These are phyloP conservation scores for Eutypella sp. DNA, from an alignment of 2,329 filamentous ascomycete species.

Conservation along the genomic window DNA sequence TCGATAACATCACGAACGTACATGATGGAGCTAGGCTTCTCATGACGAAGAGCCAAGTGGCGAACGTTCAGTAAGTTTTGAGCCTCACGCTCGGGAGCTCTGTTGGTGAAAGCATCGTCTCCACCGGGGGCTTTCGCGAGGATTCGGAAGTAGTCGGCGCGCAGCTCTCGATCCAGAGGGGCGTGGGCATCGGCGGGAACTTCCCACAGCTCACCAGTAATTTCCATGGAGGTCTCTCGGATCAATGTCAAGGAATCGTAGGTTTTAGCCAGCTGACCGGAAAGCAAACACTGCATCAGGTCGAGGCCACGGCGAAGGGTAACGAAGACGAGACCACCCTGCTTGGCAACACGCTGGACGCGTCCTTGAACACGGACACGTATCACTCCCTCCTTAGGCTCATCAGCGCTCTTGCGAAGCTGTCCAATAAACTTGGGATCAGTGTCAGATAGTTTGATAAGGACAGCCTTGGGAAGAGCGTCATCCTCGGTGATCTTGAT, in stretches of 20 bases:
- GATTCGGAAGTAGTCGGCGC: constrained; percentile 84
- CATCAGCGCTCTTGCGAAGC: not conserved
- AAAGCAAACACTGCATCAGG: constrained; percentile 74
- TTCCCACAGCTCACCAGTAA: constrained; percentile 78
- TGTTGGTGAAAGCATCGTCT: constrained; percentile 88
- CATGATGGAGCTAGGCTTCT: constrained; percentile 79
- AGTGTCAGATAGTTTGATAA: not conserved
- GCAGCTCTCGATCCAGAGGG: constrained; percentile 79
- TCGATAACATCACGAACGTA: constrained; percentile 79
- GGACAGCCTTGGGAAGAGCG: not conserved
- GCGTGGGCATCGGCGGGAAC: constrained; percentile 75
- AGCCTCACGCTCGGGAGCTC: constrained; percentile 54
- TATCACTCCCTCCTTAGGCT: constrained; percentile 20
- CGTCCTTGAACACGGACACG: constrained; percentile 77
- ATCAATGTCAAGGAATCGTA: constrained; percentile 85
- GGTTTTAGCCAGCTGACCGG: constrained; percentile 79
- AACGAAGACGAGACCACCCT: constrained; percentile 83
- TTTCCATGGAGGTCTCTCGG: constrained; percentile 78
- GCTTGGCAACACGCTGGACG: constrained; percentile 73
- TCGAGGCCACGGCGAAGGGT: constrained; percentile 83
- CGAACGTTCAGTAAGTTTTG: constrained; percentile 68
- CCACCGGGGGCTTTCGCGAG: constrained; percentile 76
- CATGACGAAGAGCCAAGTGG: constrained; percentile 80
- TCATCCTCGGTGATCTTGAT: not conserved
- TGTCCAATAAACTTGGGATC: not conserved